Evolutionary conservation across 441 rosid genomes (phyloP).

Genomic region (Adansonia madagascariensis): DNA sequence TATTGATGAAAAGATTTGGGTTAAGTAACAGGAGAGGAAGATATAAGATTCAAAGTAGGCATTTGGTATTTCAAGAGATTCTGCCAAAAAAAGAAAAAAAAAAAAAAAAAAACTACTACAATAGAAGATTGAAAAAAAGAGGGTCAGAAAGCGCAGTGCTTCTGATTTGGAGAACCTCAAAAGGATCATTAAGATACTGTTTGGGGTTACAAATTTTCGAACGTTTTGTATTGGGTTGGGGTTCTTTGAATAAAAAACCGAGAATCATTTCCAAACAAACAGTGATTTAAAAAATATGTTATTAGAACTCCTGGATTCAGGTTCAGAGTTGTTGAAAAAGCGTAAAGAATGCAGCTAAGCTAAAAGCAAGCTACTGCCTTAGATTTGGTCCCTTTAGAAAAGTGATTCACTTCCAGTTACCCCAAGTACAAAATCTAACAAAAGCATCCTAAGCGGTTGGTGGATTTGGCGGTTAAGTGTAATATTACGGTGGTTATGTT

Average conservation of each 20-base stretch:
- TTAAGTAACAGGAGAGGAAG: slow-evolving; percentile 45
- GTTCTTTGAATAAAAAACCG: background rate
- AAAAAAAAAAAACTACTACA: background rate
- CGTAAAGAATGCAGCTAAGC: no score
- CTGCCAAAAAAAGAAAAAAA: slow-evolving; percentile 5
- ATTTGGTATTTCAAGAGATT: slow-evolving; percentile 26
- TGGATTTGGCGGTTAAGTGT: no score
- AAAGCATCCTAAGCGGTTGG: no score
- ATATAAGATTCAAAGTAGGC: slow-evolving; percentile 46
- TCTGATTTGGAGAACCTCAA: background rate
- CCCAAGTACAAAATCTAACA: no score
- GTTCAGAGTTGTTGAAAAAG: no score
- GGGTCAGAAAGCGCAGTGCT: background rate
- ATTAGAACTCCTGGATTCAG: no score
- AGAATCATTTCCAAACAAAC: background rate
- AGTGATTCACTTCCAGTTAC: no score
- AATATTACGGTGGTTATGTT: no score
- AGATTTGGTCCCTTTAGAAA: background rate
- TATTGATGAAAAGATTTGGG: slow-evolving; percentile 35
- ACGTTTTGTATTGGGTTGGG: slow-evolving; percentile 18
- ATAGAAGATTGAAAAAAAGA: background rate
- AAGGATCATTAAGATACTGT: background rate
- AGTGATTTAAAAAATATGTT: background rate
- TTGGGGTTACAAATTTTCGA: background rate
- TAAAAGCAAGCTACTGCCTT: no score